Percentiles rank a stretch among this genome's conserved stretches.
Conservation (phyloP, 2,329 filamentous ascomycete species). For the Trichoderma brevicompactum region DNA sequence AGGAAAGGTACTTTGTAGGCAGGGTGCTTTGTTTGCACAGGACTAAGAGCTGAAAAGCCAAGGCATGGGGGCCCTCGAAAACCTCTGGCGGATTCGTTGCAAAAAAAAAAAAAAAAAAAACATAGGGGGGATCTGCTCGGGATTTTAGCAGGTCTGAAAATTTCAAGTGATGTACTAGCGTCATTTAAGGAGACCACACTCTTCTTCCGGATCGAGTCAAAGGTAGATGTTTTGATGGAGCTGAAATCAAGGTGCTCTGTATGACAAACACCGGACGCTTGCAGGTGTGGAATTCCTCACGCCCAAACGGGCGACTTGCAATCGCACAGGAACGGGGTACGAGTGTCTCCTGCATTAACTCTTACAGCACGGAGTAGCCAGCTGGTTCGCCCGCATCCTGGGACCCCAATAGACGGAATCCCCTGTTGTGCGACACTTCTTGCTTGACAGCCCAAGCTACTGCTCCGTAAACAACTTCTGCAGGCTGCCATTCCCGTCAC, state of each 20-base stretch:
- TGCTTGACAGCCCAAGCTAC: constrained; percentile 19
- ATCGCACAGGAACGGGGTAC: constrained; percentile 16
- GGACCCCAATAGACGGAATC: constrained; percentile 11
- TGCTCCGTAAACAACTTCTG: constrained; percentile 13
- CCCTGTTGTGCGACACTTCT: constrained; percentile 23
- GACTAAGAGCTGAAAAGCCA: constrained; percentile 14
- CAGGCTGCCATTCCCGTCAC: constrained; percentile 16
- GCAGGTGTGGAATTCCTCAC: constrained; percentile 18
- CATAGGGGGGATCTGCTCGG: constrained; percentile 1
- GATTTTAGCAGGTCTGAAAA: constrained; percentile 5
- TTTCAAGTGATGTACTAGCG: neutral
- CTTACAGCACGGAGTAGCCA: constrained; percentile 17
- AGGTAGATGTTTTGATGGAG: neutral
- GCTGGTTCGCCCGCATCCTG: constrained; percentile 9
- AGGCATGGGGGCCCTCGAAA: constrained; percentile 2
- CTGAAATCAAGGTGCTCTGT: constrained; percentile 20
- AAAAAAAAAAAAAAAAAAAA: no score
- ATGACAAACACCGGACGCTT: constrained; percentile 26
- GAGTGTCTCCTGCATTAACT: constrained; percentile 18
- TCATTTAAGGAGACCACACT: neutral
- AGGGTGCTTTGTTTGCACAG: neutral
- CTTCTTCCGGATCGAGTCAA: constrained; percentile 17
- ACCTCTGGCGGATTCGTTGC: no score
- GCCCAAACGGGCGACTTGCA: constrained; percentile 13
- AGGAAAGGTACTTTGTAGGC: no score